Percentiles rank a stretch among this genome's conserved stretches.
phyloP scores from a whole-genome alignment of 331 rosid genomes.

The Malus hybrid region DNA sequence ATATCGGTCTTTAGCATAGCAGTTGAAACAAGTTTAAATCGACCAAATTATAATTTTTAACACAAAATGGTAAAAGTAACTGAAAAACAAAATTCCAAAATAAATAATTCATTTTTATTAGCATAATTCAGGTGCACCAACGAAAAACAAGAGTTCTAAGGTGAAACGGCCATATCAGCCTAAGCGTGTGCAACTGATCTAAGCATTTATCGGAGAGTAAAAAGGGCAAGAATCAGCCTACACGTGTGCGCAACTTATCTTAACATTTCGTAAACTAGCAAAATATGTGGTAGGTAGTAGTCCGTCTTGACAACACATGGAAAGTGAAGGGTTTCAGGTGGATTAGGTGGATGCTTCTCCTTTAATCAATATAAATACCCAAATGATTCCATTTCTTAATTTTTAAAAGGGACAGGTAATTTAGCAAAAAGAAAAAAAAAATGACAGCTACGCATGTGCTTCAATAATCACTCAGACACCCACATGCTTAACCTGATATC shows the following conservation, averaged over 20 bases:
- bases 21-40: neutral
- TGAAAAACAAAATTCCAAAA: neutral
- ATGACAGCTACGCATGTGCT: neutral
- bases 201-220: too few relatives aligned
- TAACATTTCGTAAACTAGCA: neutral
- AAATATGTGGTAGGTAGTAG: neutral
- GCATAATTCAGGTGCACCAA: neutral
- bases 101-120: too few relatives aligned
- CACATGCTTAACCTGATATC: neutral
- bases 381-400: constrained; percentile 1
- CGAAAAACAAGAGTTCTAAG: neutral
- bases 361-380: neutral
- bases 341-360: constrained; percentile 9
- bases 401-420: neutral
- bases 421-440: neutral
- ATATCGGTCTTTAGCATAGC: too few relatives aligned
- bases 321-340: neutral
- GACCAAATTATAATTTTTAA: neutral
- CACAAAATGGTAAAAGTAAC: neutral
- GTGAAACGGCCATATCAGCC: too few relatives aligned
- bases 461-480: neutral
- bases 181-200: too few relatives aligned
- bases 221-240: too few relatives aligned
- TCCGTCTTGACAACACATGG: neutral
- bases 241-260: too few relatives aligned